Percentiles rank a stretch among this genome's conserved stretches.
Conservation (phyloP, 129 eudicot genomes). For the Solidago caesia region DNA sequence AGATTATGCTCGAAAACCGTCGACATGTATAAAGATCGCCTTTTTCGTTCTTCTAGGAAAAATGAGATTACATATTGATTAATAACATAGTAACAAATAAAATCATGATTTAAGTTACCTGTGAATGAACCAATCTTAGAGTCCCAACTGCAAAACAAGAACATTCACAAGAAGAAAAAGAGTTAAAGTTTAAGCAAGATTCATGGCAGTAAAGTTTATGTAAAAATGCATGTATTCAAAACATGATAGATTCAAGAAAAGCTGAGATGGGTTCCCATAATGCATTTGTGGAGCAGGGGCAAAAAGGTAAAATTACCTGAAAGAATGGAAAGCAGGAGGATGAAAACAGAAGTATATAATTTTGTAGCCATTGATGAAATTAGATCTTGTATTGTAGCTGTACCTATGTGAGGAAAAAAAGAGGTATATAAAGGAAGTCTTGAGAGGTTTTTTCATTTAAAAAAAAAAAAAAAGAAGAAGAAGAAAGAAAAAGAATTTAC, state of each 20-base stretch:
- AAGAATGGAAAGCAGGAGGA: constrained; percentile 35
- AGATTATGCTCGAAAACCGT: not conserved
- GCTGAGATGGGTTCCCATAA: not conserved
- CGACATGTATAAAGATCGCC: not conserved
- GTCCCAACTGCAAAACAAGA: constrained; percentile 45
- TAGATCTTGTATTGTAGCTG: constrained; percentile 17
- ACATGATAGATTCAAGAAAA: not conserved
- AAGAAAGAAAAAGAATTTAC: not conserved
- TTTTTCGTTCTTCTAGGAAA: not conserved
- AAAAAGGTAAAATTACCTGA: constrained; percentile 42
- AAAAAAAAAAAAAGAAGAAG: not conserved
- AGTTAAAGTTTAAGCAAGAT: not conserved
- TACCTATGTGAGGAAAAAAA: constrained; percentile 17
- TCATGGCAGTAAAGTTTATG: not conserved
- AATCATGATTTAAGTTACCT: constrained; percentile 40
- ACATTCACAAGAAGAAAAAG: not conserved
- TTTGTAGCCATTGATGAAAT: constrained; percentile 35
- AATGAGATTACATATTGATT: no score
- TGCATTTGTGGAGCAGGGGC: not conserved
- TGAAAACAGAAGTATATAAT: constrained; percentile 28
- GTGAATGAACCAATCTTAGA: constrained; percentile 41
- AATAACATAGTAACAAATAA: not conserved
- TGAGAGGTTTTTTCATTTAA: not conserved
- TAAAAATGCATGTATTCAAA: not conserved
- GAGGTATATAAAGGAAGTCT: constrained; percentile 26